These are phyloP conservation scores for Aspergillus chevalieri DNA, from an alignment of 2,329 filamentous ascomycete genomes.

Conservation along the genomic window DNA sequence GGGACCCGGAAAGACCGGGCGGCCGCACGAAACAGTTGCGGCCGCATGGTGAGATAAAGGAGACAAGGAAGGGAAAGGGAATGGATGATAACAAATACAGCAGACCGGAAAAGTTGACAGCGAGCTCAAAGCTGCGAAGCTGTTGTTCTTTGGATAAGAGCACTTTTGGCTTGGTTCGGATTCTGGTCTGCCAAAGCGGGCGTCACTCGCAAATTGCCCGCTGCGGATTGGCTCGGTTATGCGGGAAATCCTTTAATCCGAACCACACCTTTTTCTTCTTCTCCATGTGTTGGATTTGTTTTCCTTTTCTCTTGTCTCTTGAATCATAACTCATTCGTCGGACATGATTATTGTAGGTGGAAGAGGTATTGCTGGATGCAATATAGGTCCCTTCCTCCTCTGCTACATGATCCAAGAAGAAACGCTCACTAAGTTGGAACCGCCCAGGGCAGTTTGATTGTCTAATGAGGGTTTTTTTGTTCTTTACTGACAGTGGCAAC, in stretches of 20 bases:
- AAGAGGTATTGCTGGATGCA: slow-evolving; percentile 26
- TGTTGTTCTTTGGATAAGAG: slow-evolving; percentile 17
- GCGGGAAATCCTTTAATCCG: slow-evolving; percentile 27
- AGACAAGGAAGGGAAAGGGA: slow-evolving; percentile 9
- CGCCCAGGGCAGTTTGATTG: slow-evolving; percentile 42
- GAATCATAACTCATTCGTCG: slow-evolving; percentile 49
- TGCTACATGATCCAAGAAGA: slow-evolving; percentile 58
- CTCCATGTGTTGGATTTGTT: not conserved
- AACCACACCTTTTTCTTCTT: slow-evolving; percentile 11
- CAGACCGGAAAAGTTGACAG: slow-evolving; percentile 13
- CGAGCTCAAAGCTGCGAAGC: slow-evolving; percentile 18
- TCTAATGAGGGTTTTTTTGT: slow-evolving; percentile 51
- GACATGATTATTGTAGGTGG: slow-evolving; percentile 62
- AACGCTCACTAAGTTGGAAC: slow-evolving; percentile 60
- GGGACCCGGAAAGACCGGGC: slow-evolving; percentile 50
- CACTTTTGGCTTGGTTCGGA: slow-evolving; percentile 24
- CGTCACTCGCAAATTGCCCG: slow-evolving; percentile 33
- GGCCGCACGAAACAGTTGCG: slow-evolving; percentile 58
- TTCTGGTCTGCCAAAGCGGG: slow-evolving; percentile 26
- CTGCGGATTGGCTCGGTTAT: slow-evolving; percentile 32
- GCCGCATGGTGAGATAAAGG: slow-evolving; percentile 51
- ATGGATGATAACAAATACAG: slow-evolving; percentile 9
- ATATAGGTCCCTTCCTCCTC: slow-evolving; percentile 49
- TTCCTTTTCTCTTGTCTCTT: slow-evolving; percentile 30
- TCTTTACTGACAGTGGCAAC: slow-evolving; percentile 64